These are phyloP conservation scores for Penicillium sp. DNA, from an alignment of 2,329 filamentous ascomycete species.

Conservation along the genomic window DNA sequence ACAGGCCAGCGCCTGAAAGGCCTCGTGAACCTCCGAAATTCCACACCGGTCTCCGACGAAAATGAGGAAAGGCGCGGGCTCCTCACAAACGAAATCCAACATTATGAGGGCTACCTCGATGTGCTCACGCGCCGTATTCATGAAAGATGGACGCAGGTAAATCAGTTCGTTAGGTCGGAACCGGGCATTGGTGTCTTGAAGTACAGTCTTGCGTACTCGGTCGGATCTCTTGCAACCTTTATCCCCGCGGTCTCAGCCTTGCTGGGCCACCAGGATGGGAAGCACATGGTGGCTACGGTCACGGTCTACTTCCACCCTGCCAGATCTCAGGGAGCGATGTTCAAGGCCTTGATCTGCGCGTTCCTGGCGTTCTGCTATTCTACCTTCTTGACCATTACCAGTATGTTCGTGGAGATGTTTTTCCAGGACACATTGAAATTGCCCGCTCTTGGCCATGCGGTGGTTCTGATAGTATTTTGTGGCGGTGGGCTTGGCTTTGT, in stretches of 20 bases:
- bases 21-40: conserved; percentile 69
- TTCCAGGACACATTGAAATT: conserved; percentile 66
- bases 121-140: conserved; percentile 28
- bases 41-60: conserved; percentile 24
- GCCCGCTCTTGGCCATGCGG: conserved; percentile 68
- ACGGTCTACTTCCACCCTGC: conserved; percentile 95
- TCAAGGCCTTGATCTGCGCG: conserved; percentile 76
- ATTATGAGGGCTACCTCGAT: conserved; percentile 12
- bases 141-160: conserved; percentile 41
- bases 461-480: conserved; percentile 79
- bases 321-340: conserved; percentile 81
- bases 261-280: conserved; percentile 81
- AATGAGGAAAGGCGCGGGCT: conserved; percentile 36
- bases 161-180: conserved; percentile 65
- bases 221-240: conserved; percentile 85
- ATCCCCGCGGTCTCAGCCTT: conserved; percentile 68
- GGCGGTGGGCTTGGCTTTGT: conserved; percentile 84
- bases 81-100: conserved; percentile 25
- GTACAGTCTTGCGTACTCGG: conserved; percentile 82
- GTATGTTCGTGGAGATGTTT: conserved; percentile 83
- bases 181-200: conserved; percentile 80
- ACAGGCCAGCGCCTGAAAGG: conserved; percentile 83
- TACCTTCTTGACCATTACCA: conserved; percentile 70
- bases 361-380: conserved; percentile 76
- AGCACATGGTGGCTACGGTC: conserved; percentile 89